Percentiles rank a stretch among this genome's conserved stretches.
Evolutionary conservation across 2,329 filamentous ascomycete genomes (phyloP).

Genomic region (Diaporthe ampelina): DNA sequence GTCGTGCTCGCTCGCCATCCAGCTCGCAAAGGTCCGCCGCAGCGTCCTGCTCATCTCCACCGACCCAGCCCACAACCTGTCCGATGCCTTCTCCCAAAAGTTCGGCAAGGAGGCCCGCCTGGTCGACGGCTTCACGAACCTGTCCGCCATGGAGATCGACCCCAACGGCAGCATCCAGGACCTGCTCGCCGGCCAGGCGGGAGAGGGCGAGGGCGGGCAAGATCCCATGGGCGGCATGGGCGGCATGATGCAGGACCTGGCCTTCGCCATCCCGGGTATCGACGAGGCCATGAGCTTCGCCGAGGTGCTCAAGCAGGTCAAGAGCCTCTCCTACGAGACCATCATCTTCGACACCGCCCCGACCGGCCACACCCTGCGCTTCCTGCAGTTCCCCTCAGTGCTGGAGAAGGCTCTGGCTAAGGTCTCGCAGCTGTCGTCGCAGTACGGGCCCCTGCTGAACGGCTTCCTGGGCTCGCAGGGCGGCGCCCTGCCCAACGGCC

Average conservation of each 20-base stretch:
- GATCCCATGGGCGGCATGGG: slow-evolving; percentile 82
- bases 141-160: slow-evolving; percentile 99
- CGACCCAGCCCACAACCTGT: slow-evolving; percentile 97
- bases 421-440: slow-evolving; percentile 90
- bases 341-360: slow-evolving; percentile 99
- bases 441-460: slow-evolving; percentile 97
- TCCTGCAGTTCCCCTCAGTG: slow-evolving; percentile 97
- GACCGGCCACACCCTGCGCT: slow-evolving; percentile 97
- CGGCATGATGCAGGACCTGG: slow-evolving; percentile 98
- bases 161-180: slow-evolving; percentile 98
- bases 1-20: slow-evolving; percentile 97
- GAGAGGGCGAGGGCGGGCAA: slow-evolving; percentile 71
- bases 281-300: slow-evolving; percentile 99
- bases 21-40: slow-evolving; percentile 94
- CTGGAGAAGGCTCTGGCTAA: slow-evolving; percentile 99
- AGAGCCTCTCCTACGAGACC: slow-evolving; percentile 97
- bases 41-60: slow-evolving; percentile 98
- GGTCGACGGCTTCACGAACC: slow-evolving; percentile 90
- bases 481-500: slow-evolving; percentile 85
- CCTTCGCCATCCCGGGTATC: slow-evolving; percentile 97
- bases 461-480: slow-evolving; percentile 86
- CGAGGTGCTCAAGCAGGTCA: slow-evolving; percentile 99
- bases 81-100: slow-evolving; percentile 98
- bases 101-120: slow-evolving; percentile 98
- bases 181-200: slow-evolving; percentile 81